phyloP scores from a whole-genome alignment of 805 yeast species.

The Saccharomycopsis selenospora region DNA sequence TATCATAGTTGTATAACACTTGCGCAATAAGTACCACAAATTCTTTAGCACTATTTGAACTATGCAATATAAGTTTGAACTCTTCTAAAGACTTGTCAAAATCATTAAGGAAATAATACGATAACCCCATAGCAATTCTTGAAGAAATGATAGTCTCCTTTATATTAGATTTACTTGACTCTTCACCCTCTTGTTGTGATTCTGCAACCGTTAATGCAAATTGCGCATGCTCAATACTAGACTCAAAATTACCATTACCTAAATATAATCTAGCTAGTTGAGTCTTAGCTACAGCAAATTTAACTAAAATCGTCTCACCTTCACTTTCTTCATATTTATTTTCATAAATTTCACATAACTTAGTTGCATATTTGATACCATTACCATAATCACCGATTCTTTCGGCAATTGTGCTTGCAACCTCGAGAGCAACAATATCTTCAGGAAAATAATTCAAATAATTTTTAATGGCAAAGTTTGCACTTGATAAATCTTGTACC shows the following conservation, averaged over 20 bases:
- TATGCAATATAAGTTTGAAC: conserved; percentile 54
- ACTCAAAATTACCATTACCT: conserved; percentile 48
- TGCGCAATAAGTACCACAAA: conserved; percentile 72
- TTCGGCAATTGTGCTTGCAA: conserved; percentile 55
- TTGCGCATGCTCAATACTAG: conserved; percentile 56
- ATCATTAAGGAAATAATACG: conserved; percentile 54
- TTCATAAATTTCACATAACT: conserved; percentile 46
- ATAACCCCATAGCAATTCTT: conserved; percentile 63
- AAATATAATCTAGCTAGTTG: conserved; percentile 67
- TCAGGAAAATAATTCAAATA: conserved; percentile 56
- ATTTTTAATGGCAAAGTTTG: conserved; percentile 57
- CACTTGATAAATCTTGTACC: conserved; percentile 58
- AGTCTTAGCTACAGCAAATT: conserved; percentile 54
- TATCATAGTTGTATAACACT: conserved; percentile 68
- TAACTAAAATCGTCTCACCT: conserved; percentile 36
- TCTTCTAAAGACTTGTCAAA: conserved; percentile 61
- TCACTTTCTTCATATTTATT: conserved; percentile 49
- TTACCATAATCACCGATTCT: conserved; percentile 54
- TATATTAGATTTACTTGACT: too few relatives aligned
- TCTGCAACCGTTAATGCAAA: conserved; percentile 43
- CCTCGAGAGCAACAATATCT: conserved; percentile 49
- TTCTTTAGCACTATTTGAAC: conserved; percentile 51
- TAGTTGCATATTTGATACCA: conserved; percentile 43
- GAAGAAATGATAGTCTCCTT: conserved; percentile 43
- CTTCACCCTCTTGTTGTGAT: conserved; percentile 26